Conservation (phyloP, 192 early-diverging fungal species). For the Coemansia sp. region DNA sequence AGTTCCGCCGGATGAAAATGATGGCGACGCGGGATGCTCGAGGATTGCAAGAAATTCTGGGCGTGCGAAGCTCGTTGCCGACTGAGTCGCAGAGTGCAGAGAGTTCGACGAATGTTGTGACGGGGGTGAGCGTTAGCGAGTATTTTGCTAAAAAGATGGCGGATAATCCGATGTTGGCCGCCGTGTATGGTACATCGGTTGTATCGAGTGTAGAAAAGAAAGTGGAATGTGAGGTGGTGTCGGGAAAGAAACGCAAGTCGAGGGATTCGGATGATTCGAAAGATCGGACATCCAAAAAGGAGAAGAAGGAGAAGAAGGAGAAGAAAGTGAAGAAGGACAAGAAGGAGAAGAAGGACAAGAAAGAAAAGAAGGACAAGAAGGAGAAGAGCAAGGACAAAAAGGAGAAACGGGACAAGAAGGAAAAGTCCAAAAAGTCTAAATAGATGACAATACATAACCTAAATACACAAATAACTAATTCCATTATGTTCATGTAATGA, state of each 20-base stretch:
- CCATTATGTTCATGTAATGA: neutral
- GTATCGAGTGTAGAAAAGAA: slow-evolving; percentile 1
- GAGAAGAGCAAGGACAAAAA: no score
- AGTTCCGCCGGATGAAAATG: slow-evolving; percentile 48
- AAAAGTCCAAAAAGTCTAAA: slow-evolving; percentile 1
- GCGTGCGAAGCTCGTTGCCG: slow-evolving; percentile 20
- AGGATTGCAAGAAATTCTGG: slow-evolving; percentile 52
- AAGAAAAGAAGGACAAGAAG: slow-evolving; percentile 43
- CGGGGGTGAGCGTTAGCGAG: slow-evolving; percentile 34
- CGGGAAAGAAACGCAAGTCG: slow-evolving; percentile 40
- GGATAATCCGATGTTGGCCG: slow-evolving; percentile 38
- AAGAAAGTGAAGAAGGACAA: slow-evolving; percentile 18
- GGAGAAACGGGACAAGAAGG: slow-evolving; percentile 41
- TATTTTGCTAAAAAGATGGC: slow-evolving; percentile 50
- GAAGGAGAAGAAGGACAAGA: slow-evolving; percentile 41
- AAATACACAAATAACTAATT: no score
- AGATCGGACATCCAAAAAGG: slow-evolving; percentile 6
- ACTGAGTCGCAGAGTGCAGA: neutral
- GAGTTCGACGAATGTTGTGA: slow-evolving; percentile 7
- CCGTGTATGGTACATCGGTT: slow-evolving; percentile 26
- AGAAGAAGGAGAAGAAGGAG: slow-evolving; percentile 35
- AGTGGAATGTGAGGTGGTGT: neutral
- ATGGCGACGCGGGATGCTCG: slow-evolving; percentile 46
- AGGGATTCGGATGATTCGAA: slow-evolving; percentile 18
- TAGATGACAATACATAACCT: no score